Base-by-base conservation (phyloP, 2,329 filamentous ascomycete species). In the Parafenestella ontariensis region DNA sequence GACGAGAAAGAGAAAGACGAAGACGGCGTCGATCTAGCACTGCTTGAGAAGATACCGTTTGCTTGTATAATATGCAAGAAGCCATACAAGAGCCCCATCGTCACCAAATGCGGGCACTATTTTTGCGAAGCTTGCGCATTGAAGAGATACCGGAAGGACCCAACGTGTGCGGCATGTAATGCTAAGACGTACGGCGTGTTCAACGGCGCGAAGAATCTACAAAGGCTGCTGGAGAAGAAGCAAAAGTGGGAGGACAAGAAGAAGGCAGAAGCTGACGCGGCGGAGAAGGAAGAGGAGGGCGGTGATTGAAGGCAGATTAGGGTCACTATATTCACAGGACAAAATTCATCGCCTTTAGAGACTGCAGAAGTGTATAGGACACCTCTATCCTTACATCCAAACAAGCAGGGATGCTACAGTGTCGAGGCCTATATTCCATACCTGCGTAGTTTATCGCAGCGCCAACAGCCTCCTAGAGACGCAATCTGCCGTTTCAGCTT, bases 31-130 rank as follows among this genome's bases (percentile, higher is more conserved):
- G 90, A 94, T 46, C 86, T 89, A 40, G 87, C 86, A 18, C 77
- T 94, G 71, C 78, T 96, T 46, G 88, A 93, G 71, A 89, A 88
- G 66, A 96, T 96, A 20, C 93, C 93, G 0, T 96, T 96, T 71
- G 90, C 87, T 1, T 97, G 93, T 75, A 86, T 96, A 60, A 91
- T 96, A 58, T 97, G 93, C 81, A 87, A 88, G 66, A 84, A 87
- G 33, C 77, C 87, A 1, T 97, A 96, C 77, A 89, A 87, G 66
- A 83, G 85, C 52, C 94, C 95, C 0, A 85, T 98, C 11, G 80
- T 94, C 21, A 98, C 95, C 11, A 89, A 92, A 62, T 99, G 95
- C 64, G 90, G 92, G 0, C 95, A 99, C 75, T 98, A 98, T 75
- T 98, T 98, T 71, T 99, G 95, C 73, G 90, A 97, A 75, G 82